Percentiles rank a stretch among this genome's conserved stretches.
phyloP scores from a whole-genome alignment of 176 grass and related monocot species.

The Eleusine coracana region DNA sequence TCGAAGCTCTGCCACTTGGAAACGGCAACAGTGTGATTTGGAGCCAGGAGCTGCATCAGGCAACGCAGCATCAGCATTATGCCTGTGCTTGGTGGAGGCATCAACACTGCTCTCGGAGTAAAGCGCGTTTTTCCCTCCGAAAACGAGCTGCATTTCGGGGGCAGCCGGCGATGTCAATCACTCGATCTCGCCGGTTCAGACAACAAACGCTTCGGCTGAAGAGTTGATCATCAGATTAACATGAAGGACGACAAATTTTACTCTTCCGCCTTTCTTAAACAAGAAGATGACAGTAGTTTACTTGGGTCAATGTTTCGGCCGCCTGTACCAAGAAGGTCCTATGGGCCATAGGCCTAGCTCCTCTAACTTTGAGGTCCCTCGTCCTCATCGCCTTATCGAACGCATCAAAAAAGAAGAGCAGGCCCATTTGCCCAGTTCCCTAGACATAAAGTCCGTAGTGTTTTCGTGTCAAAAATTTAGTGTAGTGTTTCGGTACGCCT shows the following conservation, averaged over 20 bases:
- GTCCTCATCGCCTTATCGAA: slow-evolving; percentile 40
- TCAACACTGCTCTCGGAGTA: background rate
- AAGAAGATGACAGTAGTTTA: slow-evolving; percentile 24
- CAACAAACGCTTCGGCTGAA: background rate
- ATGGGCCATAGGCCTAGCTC: background rate
- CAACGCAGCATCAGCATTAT: background rate
- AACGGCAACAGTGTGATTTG: background rate
- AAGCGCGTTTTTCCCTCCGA: background rate
- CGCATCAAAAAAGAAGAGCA: slow-evolving; percentile 26
- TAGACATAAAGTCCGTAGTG: background rate
- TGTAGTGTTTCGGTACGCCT: no score
- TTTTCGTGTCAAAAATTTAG: background rate
- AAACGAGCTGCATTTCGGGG: background rate
- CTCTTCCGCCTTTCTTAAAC: background rate
- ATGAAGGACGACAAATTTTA: background rate
- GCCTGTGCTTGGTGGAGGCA: background rate
- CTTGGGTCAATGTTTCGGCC: slow-evolving; percentile 37
- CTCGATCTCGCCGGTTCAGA: background rate
- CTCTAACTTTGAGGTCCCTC: slow-evolving; percentile 32
- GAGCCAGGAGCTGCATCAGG: background rate
- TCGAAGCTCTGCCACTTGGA: background rate
- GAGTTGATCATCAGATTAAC: background rate
- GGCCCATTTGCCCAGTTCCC: slow-evolving; percentile 8
- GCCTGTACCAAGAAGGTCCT: slow-evolving; percentile 38
- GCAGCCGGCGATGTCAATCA: background rate